Conservation (phyloP, 2,329 filamentous ascomycete species). For the Tolypocladium album region DNA sequence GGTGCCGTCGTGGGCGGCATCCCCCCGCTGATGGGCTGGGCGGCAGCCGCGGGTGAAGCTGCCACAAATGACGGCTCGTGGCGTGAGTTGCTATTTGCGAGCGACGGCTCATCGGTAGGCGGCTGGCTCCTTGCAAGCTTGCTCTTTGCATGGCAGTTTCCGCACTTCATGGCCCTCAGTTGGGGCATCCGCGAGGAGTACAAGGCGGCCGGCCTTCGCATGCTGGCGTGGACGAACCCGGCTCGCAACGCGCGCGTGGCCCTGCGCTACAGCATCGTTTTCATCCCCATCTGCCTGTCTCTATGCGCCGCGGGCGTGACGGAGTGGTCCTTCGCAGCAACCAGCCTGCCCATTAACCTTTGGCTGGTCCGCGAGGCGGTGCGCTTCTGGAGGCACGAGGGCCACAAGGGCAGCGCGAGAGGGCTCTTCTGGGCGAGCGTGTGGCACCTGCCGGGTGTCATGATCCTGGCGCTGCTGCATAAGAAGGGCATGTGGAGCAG, state of each 20-base stretch:
- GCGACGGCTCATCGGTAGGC: slow-evolving; percentile 52
- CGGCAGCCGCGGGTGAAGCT: slow-evolving; percentile 81
- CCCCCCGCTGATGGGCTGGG: slow-evolving; percentile 96
- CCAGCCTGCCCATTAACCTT: slow-evolving; percentile 70
- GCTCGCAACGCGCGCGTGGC: slow-evolving; percentile 78
- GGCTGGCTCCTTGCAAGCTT: slow-evolving; percentile 83
- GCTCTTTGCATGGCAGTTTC: slow-evolving; percentile 94
- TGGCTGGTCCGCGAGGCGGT: slow-evolving; percentile 79
- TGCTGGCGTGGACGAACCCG: slow-evolving; percentile 82
- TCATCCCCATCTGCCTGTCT: slow-evolving; percentile 76
- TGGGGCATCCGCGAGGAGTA: slow-evolving; percentile 89
- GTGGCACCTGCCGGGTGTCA: slow-evolving; percentile 83
- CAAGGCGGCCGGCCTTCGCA: slow-evolving; percentile 53
- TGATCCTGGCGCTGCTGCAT: slow-evolving; percentile 82
- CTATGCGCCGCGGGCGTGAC: slow-evolving; percentile 74
- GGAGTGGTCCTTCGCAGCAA: slow-evolving; percentile 72
- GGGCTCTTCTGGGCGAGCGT: slow-evolving; percentile 95
- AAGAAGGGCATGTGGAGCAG: slow-evolving; percentile 89
- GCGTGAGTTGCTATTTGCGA: slow-evolving; percentile 63
- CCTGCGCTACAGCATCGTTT: slow-evolving; percentile 72
- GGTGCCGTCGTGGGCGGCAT: slow-evolving; percentile 89
- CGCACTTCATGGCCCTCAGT: slow-evolving; percentile 91
- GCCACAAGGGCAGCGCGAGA: slow-evolving; percentile 68
- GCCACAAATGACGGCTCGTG: slow-evolving; percentile 67
- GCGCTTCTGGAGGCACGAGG: slow-evolving; percentile 69